Conservation (phyloP, 352 stramenopile species). For the Globisporangium acanthophoron region DNA sequence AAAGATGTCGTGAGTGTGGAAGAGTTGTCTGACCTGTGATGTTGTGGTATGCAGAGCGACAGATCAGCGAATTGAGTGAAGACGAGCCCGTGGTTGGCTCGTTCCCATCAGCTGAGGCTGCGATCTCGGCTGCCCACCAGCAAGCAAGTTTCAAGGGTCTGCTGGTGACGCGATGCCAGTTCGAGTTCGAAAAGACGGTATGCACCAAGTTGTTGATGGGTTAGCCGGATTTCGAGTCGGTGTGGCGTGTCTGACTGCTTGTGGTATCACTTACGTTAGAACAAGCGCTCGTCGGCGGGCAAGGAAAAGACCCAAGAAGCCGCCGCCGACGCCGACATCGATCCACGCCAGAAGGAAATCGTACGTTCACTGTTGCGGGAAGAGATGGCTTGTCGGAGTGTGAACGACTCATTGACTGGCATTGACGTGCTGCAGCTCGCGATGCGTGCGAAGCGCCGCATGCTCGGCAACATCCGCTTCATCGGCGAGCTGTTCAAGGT, state of each 20-base stretch:
- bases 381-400: neutral
- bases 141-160: slow-evolving; percentile 70
- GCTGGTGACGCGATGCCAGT: slow-evolving; percentile 70
- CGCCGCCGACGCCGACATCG: slow-evolving; percentile 27
- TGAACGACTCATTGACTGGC: neutral
- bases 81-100: slow-evolving; percentile 61
- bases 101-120: slow-evolving; percentile 46
- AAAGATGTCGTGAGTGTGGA: neutral
- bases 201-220: neutral
- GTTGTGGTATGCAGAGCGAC: slow-evolving; percentile 28
- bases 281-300: slow-evolving; percentile 28
- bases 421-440: slow-evolving; percentile 23
- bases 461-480: slow-evolving; percentile 88
- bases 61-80: slow-evolving; percentile 41
- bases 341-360: slow-evolving; percentile 50
- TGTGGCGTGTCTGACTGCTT: neutral
- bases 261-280: slow-evolving; percentile 17
- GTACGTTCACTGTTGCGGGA: slow-evolving; percentile 15
- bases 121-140: slow-evolving; percentile 36
- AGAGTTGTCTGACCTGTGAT: neutral
- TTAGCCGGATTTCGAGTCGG: neutral
- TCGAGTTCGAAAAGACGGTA: slow-evolving; percentile 80
- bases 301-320: slow-evolving; percentile 33
- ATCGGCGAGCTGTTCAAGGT: slow-evolving; percentile 87
- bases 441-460: slow-evolving; percentile 59